These are phyloP conservation scores for Claviceps purpurea DNA, from an alignment of 2,329 filamentous ascomycete genomes.

Conservation along the genomic window DNA sequence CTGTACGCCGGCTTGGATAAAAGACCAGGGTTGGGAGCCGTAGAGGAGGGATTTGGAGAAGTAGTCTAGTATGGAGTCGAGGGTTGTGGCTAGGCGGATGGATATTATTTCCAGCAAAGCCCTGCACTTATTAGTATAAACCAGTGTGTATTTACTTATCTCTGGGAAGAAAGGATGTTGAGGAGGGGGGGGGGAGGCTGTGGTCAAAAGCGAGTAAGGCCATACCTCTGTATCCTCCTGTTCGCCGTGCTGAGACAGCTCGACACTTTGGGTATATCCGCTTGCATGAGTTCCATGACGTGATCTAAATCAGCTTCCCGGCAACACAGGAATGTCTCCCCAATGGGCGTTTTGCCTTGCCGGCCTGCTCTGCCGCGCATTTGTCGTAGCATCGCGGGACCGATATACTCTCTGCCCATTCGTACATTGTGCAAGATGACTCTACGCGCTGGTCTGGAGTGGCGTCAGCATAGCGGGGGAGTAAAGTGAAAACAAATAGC, in stretches of 20 bases:
- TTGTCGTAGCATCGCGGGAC: constrained; percentile 65
- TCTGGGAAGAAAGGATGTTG: neutral
- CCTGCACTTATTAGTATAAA: constrained; percentile 21
- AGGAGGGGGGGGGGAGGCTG: too few species aligned
- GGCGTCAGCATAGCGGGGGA: constrained; percentile 5
- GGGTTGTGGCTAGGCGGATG: constrained; percentile 52
- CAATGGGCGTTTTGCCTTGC: constrained; percentile 65
- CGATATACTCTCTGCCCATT: constrained; percentile 66
- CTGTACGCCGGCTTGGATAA: constrained; percentile 41
- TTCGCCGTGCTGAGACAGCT: constrained; percentile 58
- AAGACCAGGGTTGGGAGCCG: constrained; percentile 36
- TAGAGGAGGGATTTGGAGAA: constrained; percentile 54
- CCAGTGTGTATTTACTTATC: neutral
- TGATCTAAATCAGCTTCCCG: constrained; percentile 53
- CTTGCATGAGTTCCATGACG: constrained; percentile 57
- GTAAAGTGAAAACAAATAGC: too few species aligned
- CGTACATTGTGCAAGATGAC: constrained; percentile 64
- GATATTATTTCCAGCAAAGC: constrained; percentile 60
- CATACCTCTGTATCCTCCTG: constrained; percentile 50
- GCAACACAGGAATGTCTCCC: constrained; percentile 68
- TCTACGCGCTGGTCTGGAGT: constrained; percentile 43
- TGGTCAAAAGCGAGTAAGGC: too few species aligned
- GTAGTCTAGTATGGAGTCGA: constrained; percentile 53
- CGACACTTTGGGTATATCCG: constrained; percentile 54
- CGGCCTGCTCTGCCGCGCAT: constrained; percentile 69